Evolutionary conservation across 768 basidiomycete genomes (phyloP).

Genomic region (Pleurotus tuoliensis): DNA sequence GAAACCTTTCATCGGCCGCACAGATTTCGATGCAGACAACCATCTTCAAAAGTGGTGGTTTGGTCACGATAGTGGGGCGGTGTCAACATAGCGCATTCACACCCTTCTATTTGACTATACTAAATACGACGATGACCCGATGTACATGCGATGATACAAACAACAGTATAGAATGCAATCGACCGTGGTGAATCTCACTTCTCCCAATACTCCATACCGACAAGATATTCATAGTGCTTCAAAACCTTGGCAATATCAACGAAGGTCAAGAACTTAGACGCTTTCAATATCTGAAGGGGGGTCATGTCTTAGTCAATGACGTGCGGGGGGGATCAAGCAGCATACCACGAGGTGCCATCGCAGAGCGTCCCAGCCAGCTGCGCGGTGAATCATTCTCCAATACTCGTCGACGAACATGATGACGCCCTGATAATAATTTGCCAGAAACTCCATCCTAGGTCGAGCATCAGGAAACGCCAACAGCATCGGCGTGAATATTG

Average conservation of each 20-base stretch:
- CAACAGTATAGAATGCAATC: too few species aligned
- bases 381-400: constrained; percentile 63
- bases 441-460: constrained; percentile 50
- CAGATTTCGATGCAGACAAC: constrained; percentile 35
- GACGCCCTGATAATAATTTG: constrained; percentile 49
- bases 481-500: neutral
- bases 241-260: constrained; percentile 48
- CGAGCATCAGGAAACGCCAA: neutral
- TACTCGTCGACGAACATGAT: constrained; percentile 54
- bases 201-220: constrained; percentile 43
- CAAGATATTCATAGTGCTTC: constrained; percentile 50
- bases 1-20: constrained; percentile 38
- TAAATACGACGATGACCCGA: too few species aligned
- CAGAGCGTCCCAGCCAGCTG: constrained; percentile 65
- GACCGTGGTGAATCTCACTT: constrained; percentile 10
- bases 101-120: too few species aligned
- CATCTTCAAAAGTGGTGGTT: constrained; percentile 46
- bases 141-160: too few species aligned
- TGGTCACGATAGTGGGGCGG: constrained; percentile 12
- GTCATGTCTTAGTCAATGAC: too few species aligned
- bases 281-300: constrained; percentile 43
- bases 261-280: constrained; percentile 49
- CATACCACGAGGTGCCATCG: constrained; percentile 59
- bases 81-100: too few species aligned
- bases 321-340: neutral